A percentile compares a stretch with the other conserved stretches of the same genome.
phyloP scores from a whole-genome alignment of 1,284 basidiomycete genomes.

The Fereydounia khargensis region DNA sequence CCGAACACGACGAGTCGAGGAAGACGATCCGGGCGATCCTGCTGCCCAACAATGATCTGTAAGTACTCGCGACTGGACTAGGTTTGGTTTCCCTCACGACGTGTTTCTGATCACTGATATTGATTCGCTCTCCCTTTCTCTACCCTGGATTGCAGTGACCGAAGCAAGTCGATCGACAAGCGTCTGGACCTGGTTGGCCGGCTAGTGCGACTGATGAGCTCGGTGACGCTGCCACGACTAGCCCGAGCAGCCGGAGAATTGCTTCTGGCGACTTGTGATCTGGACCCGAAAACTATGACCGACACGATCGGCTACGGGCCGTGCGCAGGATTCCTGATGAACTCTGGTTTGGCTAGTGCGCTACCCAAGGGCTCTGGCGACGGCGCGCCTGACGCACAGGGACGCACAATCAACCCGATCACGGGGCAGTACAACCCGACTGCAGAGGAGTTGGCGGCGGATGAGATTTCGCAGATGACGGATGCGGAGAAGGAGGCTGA shows the following conservation, averaged over 20 bases:
- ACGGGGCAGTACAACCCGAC: conserved; percentile 40
- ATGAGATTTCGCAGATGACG: conserved; percentile 31
- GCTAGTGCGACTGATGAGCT: conserved; percentile 39
- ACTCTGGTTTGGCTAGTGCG: conserved; percentile 20
- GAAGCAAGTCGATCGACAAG: conserved; percentile 26
- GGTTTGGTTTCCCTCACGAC: no score
- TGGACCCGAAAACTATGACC: conserved; percentile 26
- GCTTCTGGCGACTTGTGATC: conserved; percentile 33
- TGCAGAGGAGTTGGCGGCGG: conserved; percentile 17
- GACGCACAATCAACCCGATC: conserved; percentile 36
- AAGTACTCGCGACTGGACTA: no score
- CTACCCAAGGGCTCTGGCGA: conserved; percentile 5
- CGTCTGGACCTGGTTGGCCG: conserved; percentile 33
- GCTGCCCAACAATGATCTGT: conserved; percentile 30
- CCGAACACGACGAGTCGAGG: conserved; percentile 21
- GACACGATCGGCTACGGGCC: conserved; percentile 45
- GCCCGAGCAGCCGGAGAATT: conserved; percentile 41
- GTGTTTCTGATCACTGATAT: no score
- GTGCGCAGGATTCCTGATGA: conserved; percentile 45
- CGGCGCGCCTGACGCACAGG: conserved; percentile 1
- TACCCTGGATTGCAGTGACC: conserved; percentile 14
- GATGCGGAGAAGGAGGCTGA: conserved; percentile 45
- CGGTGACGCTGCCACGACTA: conserved; percentile 23
- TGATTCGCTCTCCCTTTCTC: neutral
- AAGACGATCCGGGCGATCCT: conserved; percentile 8